A percentile compares a stretch with the other conserved stretches of the same genome.
Evolutionary conservation across 176 grass and related monocot species (phyloP).

Genomic region (Pontederia crassipes): DNA sequence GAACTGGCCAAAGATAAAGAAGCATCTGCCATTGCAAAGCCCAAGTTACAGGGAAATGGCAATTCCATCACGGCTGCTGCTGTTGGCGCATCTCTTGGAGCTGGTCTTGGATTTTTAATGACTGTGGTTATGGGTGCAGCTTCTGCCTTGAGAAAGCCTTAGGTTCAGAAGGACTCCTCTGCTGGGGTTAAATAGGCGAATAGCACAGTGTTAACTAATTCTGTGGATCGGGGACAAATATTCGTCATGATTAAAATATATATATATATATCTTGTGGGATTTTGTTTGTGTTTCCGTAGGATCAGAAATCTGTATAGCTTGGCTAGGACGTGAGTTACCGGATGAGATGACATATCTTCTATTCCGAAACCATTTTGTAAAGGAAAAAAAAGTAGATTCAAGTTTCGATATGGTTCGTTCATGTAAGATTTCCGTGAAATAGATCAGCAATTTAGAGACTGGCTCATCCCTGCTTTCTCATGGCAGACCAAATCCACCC

Average conservation of each 20-base stretch:
- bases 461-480: too few relatives aligned
- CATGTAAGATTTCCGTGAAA: too few relatives aligned
- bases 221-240: not conserved
- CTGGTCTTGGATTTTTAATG: slow-evolving; percentile 82
- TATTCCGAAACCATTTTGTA: too few relatives aligned
- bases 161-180: not conserved
- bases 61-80: slow-evolving; percentile 73
- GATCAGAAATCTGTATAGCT: too few relatives aligned
- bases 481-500: too few relatives aligned
- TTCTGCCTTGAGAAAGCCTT: slow-evolving; percentile 77
- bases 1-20: slow-evolving; percentile 53
- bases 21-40: slow-evolving; percentile 25
- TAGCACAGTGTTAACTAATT: not conserved
- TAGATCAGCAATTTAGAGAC: too few relatives aligned
- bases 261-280: too few relatives aligned
- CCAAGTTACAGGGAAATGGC: slow-evolving; percentile 41
- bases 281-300: too few relatives aligned
- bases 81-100: slow-evolving; percentile 79
- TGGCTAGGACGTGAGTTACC: too few relatives aligned
- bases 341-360: too few relatives aligned
- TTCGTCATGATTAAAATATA: not conserved
- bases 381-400: too few relatives aligned
- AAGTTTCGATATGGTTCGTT: too few relatives aligned
- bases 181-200: not conserved
- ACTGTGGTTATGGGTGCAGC: slow-evolving; percentile 91